Evolutionary conservation across 2,329 filamentous ascomycete genomes (phyloP), one percentile per base, ranked within the genome.

Genomic region (Cordyceps cicadae): DNA sequence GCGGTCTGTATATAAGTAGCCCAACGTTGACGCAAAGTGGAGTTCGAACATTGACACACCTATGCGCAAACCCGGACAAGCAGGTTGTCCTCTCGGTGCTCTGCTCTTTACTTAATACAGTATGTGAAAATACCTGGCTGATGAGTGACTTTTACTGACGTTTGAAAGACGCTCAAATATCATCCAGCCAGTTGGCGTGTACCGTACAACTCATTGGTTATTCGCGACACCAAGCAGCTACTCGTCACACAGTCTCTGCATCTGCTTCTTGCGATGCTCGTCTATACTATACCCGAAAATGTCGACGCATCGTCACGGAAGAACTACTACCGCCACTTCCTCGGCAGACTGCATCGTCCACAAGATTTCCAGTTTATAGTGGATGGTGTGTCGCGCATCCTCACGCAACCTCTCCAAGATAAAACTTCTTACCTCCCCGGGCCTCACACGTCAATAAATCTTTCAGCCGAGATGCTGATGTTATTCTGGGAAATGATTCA

Each of bases 351-450:
- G 51, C 94, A 97, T 74, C 85, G 94, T 52, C 90, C 93, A 1
- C 92, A 97, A 72, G 94, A 99, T 71, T 97, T 99, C 69, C 94
- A 99, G 72, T 99, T 99, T 71, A 86, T 97, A 26, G 90, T 95
- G 12, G 92, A 97, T 70, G 92, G 92, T 54, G 96, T 97, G 87
- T 92, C 88, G 0, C 85, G 92, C 67, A 90, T 97, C 53, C 78
- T 99, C 55, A 94, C 95, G 67, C 93, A 97, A 67, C 93, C 93
- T 26, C 86, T 97, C 64, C 91, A 96, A 75, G 88, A 91, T 49
- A 95, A 91, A 62, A 84, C 85, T 12, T 93, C 92, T 1, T 97
- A 96, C 71, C 84, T 97, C 2, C 92, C 93, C 0, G 90, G 92
- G 5, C 88, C 87, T 45, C 90, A 95, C 68, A 84, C 88, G 53